phyloP scores from a whole-genome alignment of 805 yeast species.

The Spathaspora boniae region DNA sequence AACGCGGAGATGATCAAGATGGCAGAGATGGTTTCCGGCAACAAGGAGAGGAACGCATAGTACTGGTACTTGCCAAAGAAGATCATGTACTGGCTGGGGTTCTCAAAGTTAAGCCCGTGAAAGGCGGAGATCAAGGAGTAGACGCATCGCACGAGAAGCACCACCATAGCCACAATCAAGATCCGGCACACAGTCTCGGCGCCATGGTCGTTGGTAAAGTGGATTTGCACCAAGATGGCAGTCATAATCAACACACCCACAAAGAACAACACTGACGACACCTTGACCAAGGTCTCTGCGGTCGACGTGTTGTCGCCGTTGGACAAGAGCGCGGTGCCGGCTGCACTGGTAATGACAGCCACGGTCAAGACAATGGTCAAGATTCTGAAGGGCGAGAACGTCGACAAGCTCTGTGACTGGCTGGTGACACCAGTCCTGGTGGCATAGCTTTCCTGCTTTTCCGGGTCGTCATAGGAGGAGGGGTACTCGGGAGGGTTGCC shows the following conservation, averaged over 20 bases:
- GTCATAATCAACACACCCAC: constrained; percentile 9
- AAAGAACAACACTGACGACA: constrained; percentile 12
- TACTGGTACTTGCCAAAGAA: constrained; percentile 13
- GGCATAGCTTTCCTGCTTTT: too few relatives aligned
- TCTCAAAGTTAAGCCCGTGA: constrained; percentile 7
- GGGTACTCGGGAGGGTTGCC: too few relatives aligned
- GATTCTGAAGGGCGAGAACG: constrained; percentile 9
- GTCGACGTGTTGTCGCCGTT: constrained; percentile 2
- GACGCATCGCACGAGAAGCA: constrained; percentile 12
- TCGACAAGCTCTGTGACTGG: constrained; percentile 3
- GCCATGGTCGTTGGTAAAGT: neutral
- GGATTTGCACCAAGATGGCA: constrained; percentile 3
- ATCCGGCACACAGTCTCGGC: constrained; percentile 1
- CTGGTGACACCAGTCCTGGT: too few relatives aligned
- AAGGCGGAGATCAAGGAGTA: constrained; percentile 15
- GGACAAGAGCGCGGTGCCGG: constrained; percentile 9
- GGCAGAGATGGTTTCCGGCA: constrained; percentile 4
- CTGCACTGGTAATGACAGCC: constrained; percentile 11
- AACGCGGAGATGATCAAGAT: constrained; percentile 4
- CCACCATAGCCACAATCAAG: constrained; percentile 7
- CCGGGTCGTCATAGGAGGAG: too few relatives aligned
- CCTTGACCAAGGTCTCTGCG: constrained; percentile 7
- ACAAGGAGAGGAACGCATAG: constrained; percentile 15
- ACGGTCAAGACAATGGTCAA: constrained; percentile 10
- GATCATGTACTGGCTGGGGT: constrained; percentile 13